Evolutionary conservation across 768 basidiomycete genomes (phyloP).

Genomic region (Psilocybe subaeruginosa): DNA sequence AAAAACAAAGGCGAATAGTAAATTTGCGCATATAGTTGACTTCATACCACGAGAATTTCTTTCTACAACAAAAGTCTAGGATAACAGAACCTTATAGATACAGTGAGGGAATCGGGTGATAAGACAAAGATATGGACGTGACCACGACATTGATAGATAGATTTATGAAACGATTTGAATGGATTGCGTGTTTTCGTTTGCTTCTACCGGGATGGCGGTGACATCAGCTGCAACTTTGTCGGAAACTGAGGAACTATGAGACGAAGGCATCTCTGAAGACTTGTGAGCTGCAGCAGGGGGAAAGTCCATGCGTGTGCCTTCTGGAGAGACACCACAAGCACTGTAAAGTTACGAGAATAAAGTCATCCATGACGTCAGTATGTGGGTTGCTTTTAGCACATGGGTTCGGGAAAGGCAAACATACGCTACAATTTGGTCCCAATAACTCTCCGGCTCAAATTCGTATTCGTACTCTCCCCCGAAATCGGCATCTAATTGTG

Average conservation of each 20-base stretch:
- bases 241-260: background rate
- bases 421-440: conserved; percentile 77
- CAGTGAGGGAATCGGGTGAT: background rate
- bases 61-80: background rate
- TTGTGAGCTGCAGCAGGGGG: conserved; percentile 7
- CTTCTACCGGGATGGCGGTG: conserved; percentile 15
- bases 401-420: conserved; percentile 22
- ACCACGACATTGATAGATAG: background rate
- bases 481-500: conserved; percentile 83
- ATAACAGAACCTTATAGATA: background rate
- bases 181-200: conserved; percentile 4
- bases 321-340: conserved; percentile 57
- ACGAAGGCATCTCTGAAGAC: background rate
- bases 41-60: background rate
- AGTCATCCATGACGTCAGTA: conserved; percentile 15
- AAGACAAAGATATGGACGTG: background rate
- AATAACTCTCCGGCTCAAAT: conserved; percentile 76
- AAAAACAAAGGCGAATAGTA: background rate
- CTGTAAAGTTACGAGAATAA: conserved; percentile 28
- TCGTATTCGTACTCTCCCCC: conserved; percentile 76
- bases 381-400: background rate
- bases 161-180: conserved; percentile 11
- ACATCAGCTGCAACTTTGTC: conserved; percentile 13
- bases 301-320: conserved; percentile 49
- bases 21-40: no score